phyloP scores from a whole-genome alignment of 345 rosid species.

The Microcos paniculata region DNA sequence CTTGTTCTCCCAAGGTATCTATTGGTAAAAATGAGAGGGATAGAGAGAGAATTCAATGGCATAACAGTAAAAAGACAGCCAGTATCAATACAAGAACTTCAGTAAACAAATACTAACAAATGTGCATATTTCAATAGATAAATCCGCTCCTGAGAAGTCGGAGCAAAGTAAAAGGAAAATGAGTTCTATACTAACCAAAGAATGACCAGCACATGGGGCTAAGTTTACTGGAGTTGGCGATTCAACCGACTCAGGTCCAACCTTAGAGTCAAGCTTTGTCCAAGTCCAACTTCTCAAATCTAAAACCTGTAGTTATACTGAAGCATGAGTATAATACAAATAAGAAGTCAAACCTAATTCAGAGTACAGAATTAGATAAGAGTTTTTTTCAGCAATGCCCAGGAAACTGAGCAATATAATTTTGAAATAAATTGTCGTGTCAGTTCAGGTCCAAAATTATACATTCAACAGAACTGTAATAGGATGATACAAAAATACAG shows the following conservation, averaged over 20 bases:
- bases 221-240: slow-evolving; percentile 43
- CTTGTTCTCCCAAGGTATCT: slow-evolving; percentile 93
- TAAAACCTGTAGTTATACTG: slow-evolving; percentile 50
- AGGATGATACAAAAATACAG: not conserved
- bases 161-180: slow-evolving; percentile 14
- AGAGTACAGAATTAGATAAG: not conserved
- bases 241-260: slow-evolving; percentile 53
- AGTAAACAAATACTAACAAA: slow-evolving; percentile 23
- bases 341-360: not conserved
- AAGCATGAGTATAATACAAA: not conserved
- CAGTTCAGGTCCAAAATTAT: not conserved
- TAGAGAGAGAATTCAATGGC: not conserved
- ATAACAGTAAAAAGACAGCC: slow-evolving; percentile 20
- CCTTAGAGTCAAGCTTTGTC: slow-evolving; percentile 84
- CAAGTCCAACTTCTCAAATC: slow-evolving; percentile 97
- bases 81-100: slow-evolving; percentile 22
- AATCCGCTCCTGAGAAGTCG: slow-evolving; percentile 19
- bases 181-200: slow-evolving; percentile 64
- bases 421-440: not conserved
- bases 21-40: slow-evolving; percentile 25
- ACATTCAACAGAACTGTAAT: not conserved
- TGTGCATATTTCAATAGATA: slow-evolving; percentile 18
- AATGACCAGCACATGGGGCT: slow-evolving; percentile 95
- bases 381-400: not conserved
- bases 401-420: not conserved